Evolutionary conservation across 495 filamentous ascomycete species (phyloP), one percentile per base, ranked within the genome.

Genomic region (Tuber microsphaerosporum): DNA sequence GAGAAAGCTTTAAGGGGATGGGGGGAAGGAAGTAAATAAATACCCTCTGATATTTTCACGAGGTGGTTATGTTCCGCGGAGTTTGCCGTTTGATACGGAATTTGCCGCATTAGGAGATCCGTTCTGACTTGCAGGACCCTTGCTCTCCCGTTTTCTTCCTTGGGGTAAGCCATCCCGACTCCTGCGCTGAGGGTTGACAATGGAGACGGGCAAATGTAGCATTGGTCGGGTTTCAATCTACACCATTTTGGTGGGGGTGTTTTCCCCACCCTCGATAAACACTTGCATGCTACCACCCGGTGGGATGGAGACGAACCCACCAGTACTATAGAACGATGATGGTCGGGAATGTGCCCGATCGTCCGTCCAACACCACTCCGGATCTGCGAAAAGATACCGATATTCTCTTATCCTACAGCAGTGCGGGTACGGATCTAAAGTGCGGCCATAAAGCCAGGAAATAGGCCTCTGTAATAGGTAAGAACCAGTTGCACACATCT

Each of bases 1-100:
- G 51, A 61, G 56, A 65, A 34, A 65, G 16, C 26, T 34, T n/a
- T 14, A n/a, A 65, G 14, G 14, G 56, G 56, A 65, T 65, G 56
- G 56, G 56, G 56, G 56, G 56, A 19, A 34, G 4, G 26, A 65
- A 65, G 56, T 26, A 65, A 65, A 31, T 65, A 65, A 34, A 65
- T 65, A 65, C n/a, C 79, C 56, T 34, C 69, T 74, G 39, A 76
- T 69, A 26, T 81, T 65, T 4, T 71, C 72, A 22, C 56, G 70
- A 39, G 46, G 31, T 68, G 41, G 69, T n/a, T 14, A 71, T 37
- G 19, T n/a, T 51, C 19, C 76, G 51, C 20, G 71, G 41, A 71
- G 9, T 22, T 42, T 74, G 10, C 74, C 72, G 31, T 78, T 37
- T 2, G 77, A 42, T 65, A 74, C 77, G 31, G 76, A 80, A 72